Evolutionary conservation across 2,329 filamentous ascomycete genomes (phyloP), one percentile per base, ranked within the genome.

Genomic region (Ophiocordyceps camponoti-leonardi): DNA sequence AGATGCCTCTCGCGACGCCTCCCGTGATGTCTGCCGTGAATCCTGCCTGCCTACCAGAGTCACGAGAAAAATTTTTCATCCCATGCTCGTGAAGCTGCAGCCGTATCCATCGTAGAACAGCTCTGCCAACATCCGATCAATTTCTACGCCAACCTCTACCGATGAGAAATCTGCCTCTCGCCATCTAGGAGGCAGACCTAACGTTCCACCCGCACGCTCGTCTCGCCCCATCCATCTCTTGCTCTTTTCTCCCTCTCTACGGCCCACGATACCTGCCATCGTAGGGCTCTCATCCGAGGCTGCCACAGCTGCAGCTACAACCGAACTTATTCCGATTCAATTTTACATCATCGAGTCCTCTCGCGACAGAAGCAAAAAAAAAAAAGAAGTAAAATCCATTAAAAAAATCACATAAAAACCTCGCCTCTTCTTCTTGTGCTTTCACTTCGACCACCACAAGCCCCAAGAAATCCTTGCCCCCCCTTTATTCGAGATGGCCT

Each of bases 241-340:
- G 8, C 18, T 30, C 26, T 19, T 12, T 16, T n/a, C 11, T 39
- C 14, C 13, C 12, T 42, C 40, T 1, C 26, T 28, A 10, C 26
- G 6, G 26, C 26, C 20, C 23, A 19, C 41, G 41, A 37, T n/a
- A 10, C 14, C 18, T 44, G 18, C 13, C 43, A 31, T 28, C 14
- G 19, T 6, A 10, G 14, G 13, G 20, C 20, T 28, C 23, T 18
- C 14, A 19, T 20, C 16, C 22, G n/a, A 10, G 8, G 39, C 18
- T 41, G 26, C 26, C 7, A 28, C 26, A 19, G 48, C 44, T 33
- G 33, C 52, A 67, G 54, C 49, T 5, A 7, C 35, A 39, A 39
- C 39, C 39, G 61, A 58, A 55, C 52, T 58, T 63, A 52, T 46
- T 46, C 61, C 61, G 60, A 46, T 47, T 61, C 61, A 64, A 64